phyloP scores from a whole-genome alignment of 176 grass and related monocot species.

The Guadua angustifolia region DNA sequence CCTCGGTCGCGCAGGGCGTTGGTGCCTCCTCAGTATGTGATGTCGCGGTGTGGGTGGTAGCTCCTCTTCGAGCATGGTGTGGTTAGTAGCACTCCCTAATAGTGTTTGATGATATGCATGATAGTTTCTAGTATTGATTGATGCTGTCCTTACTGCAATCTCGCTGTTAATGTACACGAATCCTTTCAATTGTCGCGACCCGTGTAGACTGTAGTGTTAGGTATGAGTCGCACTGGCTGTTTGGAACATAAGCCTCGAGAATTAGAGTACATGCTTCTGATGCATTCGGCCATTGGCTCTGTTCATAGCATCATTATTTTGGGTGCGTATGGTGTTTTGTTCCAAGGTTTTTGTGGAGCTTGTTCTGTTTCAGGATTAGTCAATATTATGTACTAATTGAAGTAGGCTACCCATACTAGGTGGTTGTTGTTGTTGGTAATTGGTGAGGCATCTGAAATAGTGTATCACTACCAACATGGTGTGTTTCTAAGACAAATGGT shows the following conservation, averaged over 20 bases:
- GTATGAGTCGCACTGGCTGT: not conserved
- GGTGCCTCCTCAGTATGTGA: not conserved
- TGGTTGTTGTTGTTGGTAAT: constrained; percentile 15
- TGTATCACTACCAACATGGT: not conserved
- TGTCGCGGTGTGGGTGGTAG: not conserved
- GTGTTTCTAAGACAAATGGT: not conserved
- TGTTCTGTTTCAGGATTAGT: not conserved
- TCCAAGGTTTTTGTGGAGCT: not conserved
- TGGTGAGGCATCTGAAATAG: not conserved
- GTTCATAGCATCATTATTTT: not conserved
- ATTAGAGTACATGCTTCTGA: not conserved
- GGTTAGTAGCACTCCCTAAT: not conserved
- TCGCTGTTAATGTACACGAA: constrained; percentile 3
- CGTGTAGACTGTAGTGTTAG: constrained; percentile 5
- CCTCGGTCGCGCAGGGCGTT: not conserved
- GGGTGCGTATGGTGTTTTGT: not conserved
- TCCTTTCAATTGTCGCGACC: not conserved
- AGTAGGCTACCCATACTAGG: constrained; percentile 4
- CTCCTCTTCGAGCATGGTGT: not conserved
- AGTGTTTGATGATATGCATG: not conserved
- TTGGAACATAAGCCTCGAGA: not conserved
- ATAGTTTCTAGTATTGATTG: not conserved
- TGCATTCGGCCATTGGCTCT: not conserved
- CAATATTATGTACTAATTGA: not conserved
- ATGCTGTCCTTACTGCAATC: constrained; percentile 8